Conservation (phyloP, 495 filamentous ascomycete genomes). For the Lophiotrema nucula region DNA sequence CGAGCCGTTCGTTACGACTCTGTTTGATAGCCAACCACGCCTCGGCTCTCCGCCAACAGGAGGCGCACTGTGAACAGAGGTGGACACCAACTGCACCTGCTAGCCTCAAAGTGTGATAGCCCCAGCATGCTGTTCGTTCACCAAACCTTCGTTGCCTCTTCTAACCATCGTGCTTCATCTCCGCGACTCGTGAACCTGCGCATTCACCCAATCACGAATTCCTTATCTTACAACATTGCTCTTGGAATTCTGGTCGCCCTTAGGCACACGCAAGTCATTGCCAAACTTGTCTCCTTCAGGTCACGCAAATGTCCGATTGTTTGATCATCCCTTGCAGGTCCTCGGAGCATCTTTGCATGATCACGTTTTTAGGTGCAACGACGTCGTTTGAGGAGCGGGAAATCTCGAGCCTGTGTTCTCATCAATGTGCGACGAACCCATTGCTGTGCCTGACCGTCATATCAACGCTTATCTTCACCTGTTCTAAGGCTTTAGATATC, state of each 20-base stretch:
- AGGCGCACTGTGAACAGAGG: too few species aligned
- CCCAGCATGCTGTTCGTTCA: neutral
- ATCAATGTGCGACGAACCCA: too few species aligned
- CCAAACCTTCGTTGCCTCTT: slow-evolving; percentile 15
- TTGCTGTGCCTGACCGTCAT: too few species aligned
- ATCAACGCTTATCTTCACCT: too few species aligned
- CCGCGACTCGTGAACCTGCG: slow-evolving; percentile 20
- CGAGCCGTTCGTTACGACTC: neutral
- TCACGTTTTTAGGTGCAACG: neutral
- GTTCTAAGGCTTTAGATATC: too few species aligned
- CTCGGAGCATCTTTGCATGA: neutral
- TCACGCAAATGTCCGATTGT: too few species aligned
- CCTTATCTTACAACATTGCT: neutral
- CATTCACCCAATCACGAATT: neutral
- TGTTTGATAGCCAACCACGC: neutral
- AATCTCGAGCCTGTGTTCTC: too few species aligned
- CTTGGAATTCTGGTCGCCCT: neutral
- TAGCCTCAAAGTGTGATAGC: too few species aligned
- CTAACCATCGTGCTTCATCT: slow-evolving; percentile 28
- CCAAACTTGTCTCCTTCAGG: neutral
- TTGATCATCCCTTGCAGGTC: too few species aligned
- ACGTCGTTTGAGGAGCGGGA: too few species aligned
- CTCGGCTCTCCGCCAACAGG: too few species aligned
- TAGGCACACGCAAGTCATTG: neutral
- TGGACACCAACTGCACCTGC: too few species aligned